Conservation (phyloP, 768 basidiomycete genomes). For the Boletus speciosus region DNA sequence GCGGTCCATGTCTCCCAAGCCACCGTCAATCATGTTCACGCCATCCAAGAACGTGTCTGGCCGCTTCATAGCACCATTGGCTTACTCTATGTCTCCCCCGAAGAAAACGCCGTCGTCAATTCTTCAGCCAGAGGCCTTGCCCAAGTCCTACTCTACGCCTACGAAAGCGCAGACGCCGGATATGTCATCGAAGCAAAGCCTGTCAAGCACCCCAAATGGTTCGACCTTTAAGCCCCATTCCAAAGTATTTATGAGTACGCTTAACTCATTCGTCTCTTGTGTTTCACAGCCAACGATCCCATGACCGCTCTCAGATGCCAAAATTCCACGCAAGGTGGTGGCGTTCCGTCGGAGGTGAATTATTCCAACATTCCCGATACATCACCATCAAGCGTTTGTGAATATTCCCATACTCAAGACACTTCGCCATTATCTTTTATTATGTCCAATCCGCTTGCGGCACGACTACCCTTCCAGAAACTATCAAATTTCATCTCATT, state of each 20-base stretch:
- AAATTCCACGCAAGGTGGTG: slow-evolving; percentile 26
- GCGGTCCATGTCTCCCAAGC: slow-evolving; percentile 32
- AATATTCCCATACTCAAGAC: slow-evolving; percentile 26
- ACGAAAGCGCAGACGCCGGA: slow-evolving; percentile 40
- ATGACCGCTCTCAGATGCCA: slow-evolving; percentile 38
- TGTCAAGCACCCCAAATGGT: slow-evolving; percentile 47
- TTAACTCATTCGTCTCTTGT: slow-evolving; percentile 47
- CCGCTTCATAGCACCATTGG: slow-evolving; percentile 21
- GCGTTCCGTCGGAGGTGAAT: slow-evolving; percentile 29
- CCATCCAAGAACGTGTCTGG: slow-evolving; percentile 34
- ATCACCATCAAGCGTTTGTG: slow-evolving; percentile 17
- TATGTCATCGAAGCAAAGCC: slow-evolving; percentile 22
- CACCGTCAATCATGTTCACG: slow-evolving; percentile 28
- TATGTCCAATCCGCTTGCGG: slow-evolving; percentile 50
- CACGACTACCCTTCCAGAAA: slow-evolving; percentile 57
- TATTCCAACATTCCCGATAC: slow-evolving; percentile 20
- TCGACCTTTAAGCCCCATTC: slow-evolving; percentile 56
- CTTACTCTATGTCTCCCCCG: slow-evolving; percentile 42
- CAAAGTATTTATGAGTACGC: slow-evolving; percentile 52
- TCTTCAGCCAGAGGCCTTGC: slow-evolving; percentile 52
- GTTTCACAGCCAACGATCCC: slow-evolving; percentile 33
- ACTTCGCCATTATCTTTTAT: slow-evolving; percentile 44
- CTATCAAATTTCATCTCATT: slow-evolving; percentile 59
- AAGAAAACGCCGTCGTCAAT: slow-evolving; percentile 62
- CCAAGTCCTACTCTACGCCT: slow-evolving; percentile 25